Conservation (phyloP, 345 rosid species). For the Rhodomyrtus tomentosa region DNA sequence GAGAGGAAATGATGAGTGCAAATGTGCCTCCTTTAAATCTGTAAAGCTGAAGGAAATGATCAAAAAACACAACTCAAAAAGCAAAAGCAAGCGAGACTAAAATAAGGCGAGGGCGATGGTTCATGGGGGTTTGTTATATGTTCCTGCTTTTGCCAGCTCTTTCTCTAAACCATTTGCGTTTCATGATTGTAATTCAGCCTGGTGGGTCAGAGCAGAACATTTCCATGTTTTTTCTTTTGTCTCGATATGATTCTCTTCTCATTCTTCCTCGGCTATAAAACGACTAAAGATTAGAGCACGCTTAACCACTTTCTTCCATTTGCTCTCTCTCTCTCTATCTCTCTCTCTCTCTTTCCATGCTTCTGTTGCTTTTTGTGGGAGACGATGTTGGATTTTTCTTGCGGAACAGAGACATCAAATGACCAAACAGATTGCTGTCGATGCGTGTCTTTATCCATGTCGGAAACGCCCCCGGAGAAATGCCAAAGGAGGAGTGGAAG, state of each 20-base stretch:
- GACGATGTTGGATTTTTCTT: neutral
- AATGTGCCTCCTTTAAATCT: neutral
- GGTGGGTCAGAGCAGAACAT: neutral
- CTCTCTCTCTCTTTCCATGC: neutral
- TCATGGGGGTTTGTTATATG: neutral
- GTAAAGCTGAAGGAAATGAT: neutral
- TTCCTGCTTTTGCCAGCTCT: neutral
- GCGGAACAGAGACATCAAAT: neutral
- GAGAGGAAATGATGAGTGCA: conserved; percentile 4
- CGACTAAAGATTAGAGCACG: neutral
- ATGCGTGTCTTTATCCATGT: neutral
- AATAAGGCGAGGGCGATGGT: neutral
- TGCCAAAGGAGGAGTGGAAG: neutral
- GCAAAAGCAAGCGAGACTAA: neutral
- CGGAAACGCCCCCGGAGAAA: neutral
- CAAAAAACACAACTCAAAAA: neutral
- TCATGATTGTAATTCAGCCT: neutral
- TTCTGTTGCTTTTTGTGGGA: neutral
- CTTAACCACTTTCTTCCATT: neutral
- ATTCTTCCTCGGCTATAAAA: neutral
- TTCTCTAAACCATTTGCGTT: neutral
- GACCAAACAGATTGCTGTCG: neutral
- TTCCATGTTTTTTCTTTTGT: neutral
- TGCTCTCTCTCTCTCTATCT: neutral
- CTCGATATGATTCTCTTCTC: neutral